phyloP scores from a whole-genome alignment of 352 stramenopile genomes.

The Phytophthora megakarya region DNA sequence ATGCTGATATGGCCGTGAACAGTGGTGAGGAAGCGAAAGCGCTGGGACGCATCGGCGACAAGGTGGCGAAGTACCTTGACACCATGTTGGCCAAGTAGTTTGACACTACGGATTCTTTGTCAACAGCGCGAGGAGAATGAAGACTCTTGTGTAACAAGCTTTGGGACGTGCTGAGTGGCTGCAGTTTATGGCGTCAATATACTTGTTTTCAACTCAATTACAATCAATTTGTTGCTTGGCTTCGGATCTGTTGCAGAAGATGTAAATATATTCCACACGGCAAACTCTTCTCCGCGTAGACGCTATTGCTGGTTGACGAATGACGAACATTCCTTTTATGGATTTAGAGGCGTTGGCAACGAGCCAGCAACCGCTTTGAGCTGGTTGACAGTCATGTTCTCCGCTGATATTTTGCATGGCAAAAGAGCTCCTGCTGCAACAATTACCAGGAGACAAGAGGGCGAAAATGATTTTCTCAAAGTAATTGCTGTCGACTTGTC shows the following conservation, averaged over 20 bases:
- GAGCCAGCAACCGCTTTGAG: too few species aligned
- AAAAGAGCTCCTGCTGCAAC: conserved; percentile 10
- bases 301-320: too few species aligned
- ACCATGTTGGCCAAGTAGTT: conserved; percentile 37
- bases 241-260: too few species aligned
- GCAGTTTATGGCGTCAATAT: conserved; percentile 3
- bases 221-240: too few species aligned
- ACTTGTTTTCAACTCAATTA: conserved; percentile 8
- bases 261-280: too few species aligned
- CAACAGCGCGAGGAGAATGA: conserved; percentile 6
- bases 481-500: conserved; percentile 53
- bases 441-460: conserved; percentile 4
- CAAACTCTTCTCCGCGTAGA: too few species aligned
- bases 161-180: conserved; percentile 12
- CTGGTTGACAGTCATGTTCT: conserved; percentile 29
- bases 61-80: conserved; percentile 66
- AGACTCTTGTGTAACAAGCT: conserved; percentile 4
- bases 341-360: too few species aligned
- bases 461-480: conserved; percentile 52
- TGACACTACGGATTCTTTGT: not conserved
- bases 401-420: conserved; percentile 1
- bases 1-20: conserved; percentile 52
- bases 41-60: conserved; percentile 63
- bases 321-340: too few species aligned
- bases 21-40: conserved; percentile 57